phyloP scores from a whole-genome alignment of 2,329 filamentous ascomycete genomes.

The Colletotrichum theobromicola region DNA sequence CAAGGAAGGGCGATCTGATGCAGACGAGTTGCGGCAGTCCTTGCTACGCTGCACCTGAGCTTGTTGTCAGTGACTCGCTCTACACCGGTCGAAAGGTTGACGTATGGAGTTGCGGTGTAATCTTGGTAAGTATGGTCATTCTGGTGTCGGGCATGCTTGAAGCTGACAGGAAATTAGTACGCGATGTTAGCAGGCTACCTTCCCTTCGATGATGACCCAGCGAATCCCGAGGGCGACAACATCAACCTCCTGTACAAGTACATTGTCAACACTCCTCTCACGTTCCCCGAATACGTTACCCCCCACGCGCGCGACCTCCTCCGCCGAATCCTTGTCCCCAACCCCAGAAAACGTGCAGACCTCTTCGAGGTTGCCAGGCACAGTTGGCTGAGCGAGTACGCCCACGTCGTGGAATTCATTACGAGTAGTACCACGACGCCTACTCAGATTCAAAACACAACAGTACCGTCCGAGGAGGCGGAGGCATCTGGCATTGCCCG shows the following conservation, averaged over 20 bases:
- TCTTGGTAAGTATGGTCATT: constrained; percentile 71
- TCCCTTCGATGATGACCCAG: constrained; percentile 97
- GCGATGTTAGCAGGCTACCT: constrained; percentile 98
- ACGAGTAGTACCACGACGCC: constrained; percentile 92
- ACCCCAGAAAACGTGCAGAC: constrained; percentile 92
- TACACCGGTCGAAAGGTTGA: constrained; percentile 98
- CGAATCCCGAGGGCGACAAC: constrained; percentile 97
- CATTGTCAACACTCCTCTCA: constrained; percentile 95
- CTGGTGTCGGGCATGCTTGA: neutral
- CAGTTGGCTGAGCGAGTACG: constrained; percentile 97
- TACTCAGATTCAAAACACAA: constrained; percentile 82
- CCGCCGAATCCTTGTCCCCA: constrained; percentile 91
- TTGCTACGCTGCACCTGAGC: constrained; percentile 94
- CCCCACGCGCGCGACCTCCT: constrained; percentile 93
- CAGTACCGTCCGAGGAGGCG: constrained; percentile 60
- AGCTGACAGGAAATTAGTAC: constrained; percentile 65
- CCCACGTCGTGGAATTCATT: constrained; percentile 96
- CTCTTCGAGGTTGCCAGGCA: constrained; percentile 96
- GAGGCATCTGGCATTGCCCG: constrained; percentile 58
- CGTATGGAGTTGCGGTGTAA: constrained; percentile 99
- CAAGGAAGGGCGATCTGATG: constrained; percentile 92
- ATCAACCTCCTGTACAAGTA: constrained; percentile 99
- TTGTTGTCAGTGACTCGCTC: constrained; percentile 95
- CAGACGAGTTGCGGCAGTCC: constrained; percentile 98
- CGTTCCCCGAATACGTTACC: constrained; percentile 98